Percentiles rank a stretch among this genome's conserved stretches.
These are phyloP conservation scores for Ophiocordyceps polyrhachis-furcata DNA, from an alignment of 2,329 filamentous ascomycete species.

Conservation along the genomic window DNA sequence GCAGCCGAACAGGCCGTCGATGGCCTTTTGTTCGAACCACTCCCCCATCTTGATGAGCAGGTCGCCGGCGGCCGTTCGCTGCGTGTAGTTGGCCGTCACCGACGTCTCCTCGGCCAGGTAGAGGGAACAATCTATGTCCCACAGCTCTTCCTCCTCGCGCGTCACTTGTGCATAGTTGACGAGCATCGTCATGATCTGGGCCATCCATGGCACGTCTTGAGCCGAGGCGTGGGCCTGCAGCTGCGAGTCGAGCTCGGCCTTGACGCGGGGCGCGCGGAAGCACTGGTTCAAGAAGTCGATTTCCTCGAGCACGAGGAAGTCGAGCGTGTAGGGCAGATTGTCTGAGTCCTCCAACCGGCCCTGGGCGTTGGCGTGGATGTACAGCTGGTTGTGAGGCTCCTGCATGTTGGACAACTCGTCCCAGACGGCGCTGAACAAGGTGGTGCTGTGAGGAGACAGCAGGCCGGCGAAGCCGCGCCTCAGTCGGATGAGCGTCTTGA, in stretches of 20 bases:
- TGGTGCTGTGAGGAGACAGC: conserved; percentile 63
- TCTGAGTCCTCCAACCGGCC: conserved; percentile 80
- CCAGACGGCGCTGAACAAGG: conserved; percentile 78
- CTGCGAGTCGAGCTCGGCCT: conserved; percentile 72
- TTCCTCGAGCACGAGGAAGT: conserved; percentile 85
- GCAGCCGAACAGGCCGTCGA: conserved; percentile 63
- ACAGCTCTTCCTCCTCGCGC: conserved; percentile 80
- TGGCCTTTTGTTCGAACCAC: conserved; percentile 59
- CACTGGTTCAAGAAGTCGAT: conserved; percentile 88
- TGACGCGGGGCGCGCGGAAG: conserved; percentile 71
- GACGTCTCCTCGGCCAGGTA: conserved; percentile 92
- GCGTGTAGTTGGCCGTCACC: conserved; percentile 89
- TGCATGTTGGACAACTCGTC: conserved; percentile 63
- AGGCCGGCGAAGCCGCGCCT: conserved; percentile 66
- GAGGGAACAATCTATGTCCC: conserved; percentile 92
- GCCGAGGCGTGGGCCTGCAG: conserved; percentile 41
- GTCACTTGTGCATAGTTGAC: conserved; percentile 79
- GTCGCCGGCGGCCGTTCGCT: conserved; percentile 81
- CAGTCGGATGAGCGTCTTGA: conserved; percentile 84
- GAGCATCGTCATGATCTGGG: conserved; percentile 72
- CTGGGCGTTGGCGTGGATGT: conserved; percentile 70
- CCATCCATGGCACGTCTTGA: conserved; percentile 58
- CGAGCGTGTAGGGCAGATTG: conserved; percentile 80
- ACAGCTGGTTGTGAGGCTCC: conserved; percentile 59
- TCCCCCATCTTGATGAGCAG: conserved; percentile 83